A percentile compares a stretch with the other conserved stretches of the same genome.
Conservation (phyloP, 2,329 filamentous ascomycete species). For the Hypoxylon sp. region DNA sequence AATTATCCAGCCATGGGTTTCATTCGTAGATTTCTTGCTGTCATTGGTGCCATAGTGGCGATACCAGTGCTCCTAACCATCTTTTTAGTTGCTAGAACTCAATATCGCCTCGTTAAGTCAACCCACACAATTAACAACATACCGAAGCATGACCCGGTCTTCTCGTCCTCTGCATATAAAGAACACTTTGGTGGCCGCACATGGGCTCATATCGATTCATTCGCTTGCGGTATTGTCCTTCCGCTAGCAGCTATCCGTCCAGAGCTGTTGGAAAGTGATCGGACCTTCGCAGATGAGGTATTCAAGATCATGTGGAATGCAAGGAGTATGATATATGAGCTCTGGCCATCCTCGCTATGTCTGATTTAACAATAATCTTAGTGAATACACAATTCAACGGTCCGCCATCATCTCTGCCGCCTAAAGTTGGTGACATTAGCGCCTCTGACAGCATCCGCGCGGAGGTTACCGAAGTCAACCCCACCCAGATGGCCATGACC, state of each 20-base stretch:
- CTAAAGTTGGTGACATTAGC: neutral
- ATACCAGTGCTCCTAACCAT: neutral
- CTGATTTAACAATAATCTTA: neutral
- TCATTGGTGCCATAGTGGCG: neutral
- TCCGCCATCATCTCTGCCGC: neutral
- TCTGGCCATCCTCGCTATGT: neutral
- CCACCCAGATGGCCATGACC: slow-evolving; percentile 43
- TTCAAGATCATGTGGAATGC: slow-evolving; percentile 44
- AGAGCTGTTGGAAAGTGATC: slow-evolving; percentile 26
- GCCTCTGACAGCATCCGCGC: neutral
- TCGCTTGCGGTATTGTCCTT: neutral
- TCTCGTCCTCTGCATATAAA: slow-evolving; percentile 42
- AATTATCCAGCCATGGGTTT: neutral
- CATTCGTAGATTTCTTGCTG: neutral
- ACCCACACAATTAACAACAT: slow-evolving; percentile 43
- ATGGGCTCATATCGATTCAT: neutral
- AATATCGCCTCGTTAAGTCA: slow-evolving; percentile 36
- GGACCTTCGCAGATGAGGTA: slow-evolving; percentile 38
- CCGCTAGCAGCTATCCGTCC: slow-evolving; percentile 6
- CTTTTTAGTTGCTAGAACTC: slow-evolving; percentile 11
- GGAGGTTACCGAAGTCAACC: slow-evolving; percentile 25
- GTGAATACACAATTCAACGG: neutral
- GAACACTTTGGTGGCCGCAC: slow-evolving; percentile 1
- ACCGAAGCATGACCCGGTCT: slow-evolving; percentile 37
- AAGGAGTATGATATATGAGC: slow-evolving; percentile 34